phyloP scores from a whole-genome alignment of 306 rosid species.

The Quercus bicolor region DNA sequence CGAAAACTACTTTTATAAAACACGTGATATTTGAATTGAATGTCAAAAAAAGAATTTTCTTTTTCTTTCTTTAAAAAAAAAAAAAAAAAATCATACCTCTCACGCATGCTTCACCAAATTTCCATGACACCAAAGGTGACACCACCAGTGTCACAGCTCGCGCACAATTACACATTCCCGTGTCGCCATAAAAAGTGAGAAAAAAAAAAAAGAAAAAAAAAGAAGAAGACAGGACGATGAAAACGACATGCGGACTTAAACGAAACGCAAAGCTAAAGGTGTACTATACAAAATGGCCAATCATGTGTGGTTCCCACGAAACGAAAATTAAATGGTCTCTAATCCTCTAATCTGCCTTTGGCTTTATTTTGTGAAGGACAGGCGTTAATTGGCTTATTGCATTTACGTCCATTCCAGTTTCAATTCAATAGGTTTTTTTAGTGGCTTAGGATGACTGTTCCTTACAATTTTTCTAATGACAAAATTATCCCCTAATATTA shows the following conservation, averaged over 20 bases:
- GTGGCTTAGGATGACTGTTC: background rate
- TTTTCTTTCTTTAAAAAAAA: no score
- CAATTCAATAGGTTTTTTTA: no score
- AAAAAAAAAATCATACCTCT: background rate
- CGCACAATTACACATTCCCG: background rate
- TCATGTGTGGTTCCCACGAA: background rate
- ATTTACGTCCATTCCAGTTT: no score
- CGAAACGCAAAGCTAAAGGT: background rate
- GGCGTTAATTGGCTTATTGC: background rate
- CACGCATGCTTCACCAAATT: background rate
- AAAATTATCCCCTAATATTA: background rate
- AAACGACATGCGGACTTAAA: slow-evolving; percentile 2
- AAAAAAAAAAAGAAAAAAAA: no score
- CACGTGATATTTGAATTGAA: no score
- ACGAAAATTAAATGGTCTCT: background rate
- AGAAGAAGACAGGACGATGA: background rate
- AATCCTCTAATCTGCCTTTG: background rate
- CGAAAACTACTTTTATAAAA: no score
- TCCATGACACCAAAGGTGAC: background rate
- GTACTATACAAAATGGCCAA: background rate
- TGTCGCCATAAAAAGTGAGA: background rate
- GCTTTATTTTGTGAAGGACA: background rate
- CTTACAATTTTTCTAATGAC: background rate
- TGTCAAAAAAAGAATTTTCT: no score
- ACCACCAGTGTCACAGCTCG: background rate